Base-by-base conservation (phyloP, 306 rosid species). In the Argentina anserina region DNA sequence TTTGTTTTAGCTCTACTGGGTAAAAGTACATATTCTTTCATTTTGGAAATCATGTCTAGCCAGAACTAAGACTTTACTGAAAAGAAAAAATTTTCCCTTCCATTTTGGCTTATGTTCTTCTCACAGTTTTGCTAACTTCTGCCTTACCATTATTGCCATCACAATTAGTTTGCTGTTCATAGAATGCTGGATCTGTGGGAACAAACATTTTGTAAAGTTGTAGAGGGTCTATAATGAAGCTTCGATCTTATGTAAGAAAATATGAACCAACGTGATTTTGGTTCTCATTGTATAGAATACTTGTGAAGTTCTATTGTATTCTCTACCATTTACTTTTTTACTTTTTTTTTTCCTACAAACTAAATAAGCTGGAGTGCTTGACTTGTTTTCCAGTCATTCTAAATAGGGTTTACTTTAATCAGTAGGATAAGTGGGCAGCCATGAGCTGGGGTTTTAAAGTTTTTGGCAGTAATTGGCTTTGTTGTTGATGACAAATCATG, bases 81-180 rank as follows among this genome's bases (percentile, higher is more conserved):
- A 41, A n/a, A n/a, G n/a, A n/a, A n/a, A n/a, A n/a, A n/a, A n/a
- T n/a, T n/a, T 75, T 73, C 34, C 75, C 67, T 76, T 76, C 69
- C 26, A 50, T 13, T 71, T 46, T 49, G 39, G 80, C 52, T 79
- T 73, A 64, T 70, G 64, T 65, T 60, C 43, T 76, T 72, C 67
- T 45, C 82, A 80, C 84, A 86, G 78, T 88, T 82, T 88, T 86
- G 88, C 79, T 78, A 56, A 76, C 81, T 78, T 28, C 69, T 78
- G 76, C 79, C 74, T 83, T 69, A 61, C 73, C 65, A 41, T 41
- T 41, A 73, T 77, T n/a, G n/a, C 71, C 79, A 67, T 69, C 82
- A 68, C 75, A 23, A 60, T 42, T 79, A 70, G 70, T 76, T 23
- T 76, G 59, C 40, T 75, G 78, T 81, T 68, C 43, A 70, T 58